These are phyloP conservation scores for Trypanosoma scelopori DNA, from an alignment of 208 protist genomes.

Conservation along the genomic window DNA sequence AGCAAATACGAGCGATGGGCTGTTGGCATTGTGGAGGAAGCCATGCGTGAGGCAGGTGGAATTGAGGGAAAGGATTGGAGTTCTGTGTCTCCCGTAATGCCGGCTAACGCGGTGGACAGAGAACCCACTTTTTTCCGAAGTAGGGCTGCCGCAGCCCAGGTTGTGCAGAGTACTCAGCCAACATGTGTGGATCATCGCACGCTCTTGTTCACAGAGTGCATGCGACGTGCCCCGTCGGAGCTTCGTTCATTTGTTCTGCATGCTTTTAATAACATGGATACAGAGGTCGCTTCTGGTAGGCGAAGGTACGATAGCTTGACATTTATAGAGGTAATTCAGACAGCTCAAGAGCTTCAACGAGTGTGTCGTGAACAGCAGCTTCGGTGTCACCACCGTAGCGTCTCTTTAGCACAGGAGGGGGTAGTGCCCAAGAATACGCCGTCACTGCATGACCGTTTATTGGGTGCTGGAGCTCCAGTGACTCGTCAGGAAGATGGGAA, in stretches of 20 bases:
- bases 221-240: conserved; percentile 45
- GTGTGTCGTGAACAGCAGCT: conserved; percentile 3
- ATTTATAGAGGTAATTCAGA: conserved; percentile 67
- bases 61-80: conserved; percentile 49
- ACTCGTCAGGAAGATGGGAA: conserved; percentile 3
- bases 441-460: not conserved
- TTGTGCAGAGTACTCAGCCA: not conserved
- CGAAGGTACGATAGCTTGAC: conserved; percentile 58
- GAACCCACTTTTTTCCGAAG: conserved; percentile 28
- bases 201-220: conserved; percentile 44
- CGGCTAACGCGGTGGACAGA: conserved; percentile 37
- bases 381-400: not conserved
- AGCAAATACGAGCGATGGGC: conserved; percentile 71
- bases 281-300: conserved; percentile 49
- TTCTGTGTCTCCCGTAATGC: conserved; percentile 64
- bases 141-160: not conserved
- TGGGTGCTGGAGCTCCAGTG: conserved; percentile 1
- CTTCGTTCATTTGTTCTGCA: conserved; percentile 58
- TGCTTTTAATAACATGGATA: conserved; percentile 66
- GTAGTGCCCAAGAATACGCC: not conserved
- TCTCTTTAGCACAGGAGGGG: not conserved
- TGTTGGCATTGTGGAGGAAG: conserved; percentile 53
- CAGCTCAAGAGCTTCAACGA: conserved; percentile 49
- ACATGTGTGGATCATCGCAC: conserved; percentile 20
- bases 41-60: conserved; percentile 31